Percentiles rank a stretch among this genome's conserved stretches.
phyloP scores from a whole-genome alignment of 2,329 filamentous ascomycete genomes.

The Botryotinia calthae region DNA sequence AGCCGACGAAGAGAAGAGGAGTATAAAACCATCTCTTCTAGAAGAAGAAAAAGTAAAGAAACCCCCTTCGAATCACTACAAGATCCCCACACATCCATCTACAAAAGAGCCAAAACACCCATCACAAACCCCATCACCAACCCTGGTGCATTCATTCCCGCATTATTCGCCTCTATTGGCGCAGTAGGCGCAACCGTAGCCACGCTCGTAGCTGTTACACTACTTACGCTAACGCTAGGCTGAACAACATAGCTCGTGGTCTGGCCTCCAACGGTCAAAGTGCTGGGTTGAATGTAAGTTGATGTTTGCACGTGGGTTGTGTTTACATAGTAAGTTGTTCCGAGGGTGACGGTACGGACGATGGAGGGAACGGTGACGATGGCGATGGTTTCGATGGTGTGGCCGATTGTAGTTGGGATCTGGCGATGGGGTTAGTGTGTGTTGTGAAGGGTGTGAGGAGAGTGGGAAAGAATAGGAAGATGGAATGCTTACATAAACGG shows the following conservation, averaged over 20 bases:
- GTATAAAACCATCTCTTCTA: background rate
- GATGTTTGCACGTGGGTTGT: background rate
- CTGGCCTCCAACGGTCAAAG: background rate
- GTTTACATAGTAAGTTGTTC: constrained; percentile 3
- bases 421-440: constrained; percentile 24
- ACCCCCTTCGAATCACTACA: background rate
- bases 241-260: constrained; percentile 2
- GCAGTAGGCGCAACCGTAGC: constrained; percentile 23
- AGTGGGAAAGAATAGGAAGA: background rate
- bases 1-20: background rate
- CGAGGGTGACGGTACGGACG: constrained; percentile 27
- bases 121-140: constrained; percentile 33
- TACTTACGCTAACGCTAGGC: constrained; percentile 19
- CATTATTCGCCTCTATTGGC: constrained; percentile 29
- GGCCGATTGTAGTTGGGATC: constrained; percentile 22
- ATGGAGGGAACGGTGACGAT: constrained; percentile 31
- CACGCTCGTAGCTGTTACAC: background rate
- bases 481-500: constrained; percentile 19
- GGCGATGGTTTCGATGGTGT: constrained; percentile 31
- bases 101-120: constrained; percentile 32
- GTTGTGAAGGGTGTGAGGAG: background rate
- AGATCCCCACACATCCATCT: background rate
- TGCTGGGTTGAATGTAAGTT: background rate
- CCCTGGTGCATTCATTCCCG: constrained; percentile 26
- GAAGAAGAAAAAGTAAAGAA: background rate